These are phyloP conservation scores for Phytophthora pinifolia DNA, from an alignment of 352 stramenopile species.

Conservation along the genomic window DNA sequence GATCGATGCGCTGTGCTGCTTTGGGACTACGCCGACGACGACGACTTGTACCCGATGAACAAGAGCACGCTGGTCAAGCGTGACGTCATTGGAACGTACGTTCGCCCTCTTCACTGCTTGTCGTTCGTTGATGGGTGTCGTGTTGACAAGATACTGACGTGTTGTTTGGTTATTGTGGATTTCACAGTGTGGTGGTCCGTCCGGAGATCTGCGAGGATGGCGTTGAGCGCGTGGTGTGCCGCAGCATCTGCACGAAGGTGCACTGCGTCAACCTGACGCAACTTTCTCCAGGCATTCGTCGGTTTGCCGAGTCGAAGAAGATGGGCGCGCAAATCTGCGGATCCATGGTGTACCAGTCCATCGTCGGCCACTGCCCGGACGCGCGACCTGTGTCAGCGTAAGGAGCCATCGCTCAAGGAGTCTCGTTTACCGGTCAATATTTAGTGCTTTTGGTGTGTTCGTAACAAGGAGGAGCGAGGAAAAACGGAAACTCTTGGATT, in stretches of 20 bases:
- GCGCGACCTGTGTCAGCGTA: slow-evolving; percentile 28
- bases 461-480: not conserved
- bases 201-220: slow-evolving; percentile 39
- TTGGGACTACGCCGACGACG: slow-evolving; percentile 36
- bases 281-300: slow-evolving; percentile 25
- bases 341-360: slow-evolving; percentile 34
- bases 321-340: slow-evolving; percentile 36
- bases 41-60: slow-evolving; percentile 33
- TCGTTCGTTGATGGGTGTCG: not conserved
- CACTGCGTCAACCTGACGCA: slow-evolving; percentile 23
- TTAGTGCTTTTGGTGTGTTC: slow-evolving; percentile 24
- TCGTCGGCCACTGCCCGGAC: slow-evolving; percentile 29
- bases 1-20: slow-evolving; percentile 27
- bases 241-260: slow-evolving; percentile 39
- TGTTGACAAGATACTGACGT: slow-evolving; percentile 13
- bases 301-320: slow-evolving; percentile 33
- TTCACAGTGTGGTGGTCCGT: slow-evolving; percentile 30
- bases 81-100: slow-evolving; percentile 40
- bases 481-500: not conserved
- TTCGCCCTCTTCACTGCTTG: slow-evolving; percentile 3
- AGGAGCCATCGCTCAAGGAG: not conserved
- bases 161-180: slow-evolving; percentile 5
- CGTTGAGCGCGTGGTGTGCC: slow-evolving; percentile 35
- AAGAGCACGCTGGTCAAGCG: slow-evolving; percentile 30
- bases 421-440: slow-evolving; percentile 20